phyloP scores from a whole-genome alignment of 192 early-diverging fungal species.

The Gonapodya sp. region DNA sequence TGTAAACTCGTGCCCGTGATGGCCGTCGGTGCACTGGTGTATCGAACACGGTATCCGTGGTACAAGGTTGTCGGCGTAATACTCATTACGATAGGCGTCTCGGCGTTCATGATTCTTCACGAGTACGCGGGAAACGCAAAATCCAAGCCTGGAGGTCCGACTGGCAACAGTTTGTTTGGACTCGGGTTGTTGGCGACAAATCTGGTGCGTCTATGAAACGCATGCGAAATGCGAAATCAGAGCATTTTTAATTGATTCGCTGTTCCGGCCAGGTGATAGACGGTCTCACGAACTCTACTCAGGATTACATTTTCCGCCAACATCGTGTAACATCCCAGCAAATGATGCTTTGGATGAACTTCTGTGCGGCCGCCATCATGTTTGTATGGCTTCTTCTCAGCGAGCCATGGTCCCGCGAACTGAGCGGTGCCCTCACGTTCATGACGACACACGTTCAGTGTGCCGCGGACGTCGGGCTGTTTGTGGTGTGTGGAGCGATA shows the following conservation, averaged over 20 bases:
- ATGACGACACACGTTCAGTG: slow-evolving; percentile 68
- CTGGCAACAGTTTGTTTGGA: slow-evolving; percentile 50
- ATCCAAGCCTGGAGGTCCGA: background rate
- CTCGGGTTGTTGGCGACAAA: slow-evolving; percentile 73
- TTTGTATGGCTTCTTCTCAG: slow-evolving; percentile 49
- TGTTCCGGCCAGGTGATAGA: slow-evolving; percentile 46
- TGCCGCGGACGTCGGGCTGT: slow-evolving; percentile 75
- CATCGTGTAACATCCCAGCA: slow-evolving; percentile 74
- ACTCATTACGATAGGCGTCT: slow-evolving; percentile 87
- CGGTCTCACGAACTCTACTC: slow-evolving; percentile 87
- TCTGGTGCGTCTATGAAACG: slow-evolving; percentile 28
- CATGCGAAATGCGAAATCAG: too few species aligned
- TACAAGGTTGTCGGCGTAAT: slow-evolving; percentile 82
- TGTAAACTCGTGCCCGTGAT: slow-evolving; percentile 95
- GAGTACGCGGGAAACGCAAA: slow-evolving; percentile 8
- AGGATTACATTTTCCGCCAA: slow-evolving; percentile 86
- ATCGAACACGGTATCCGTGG: slow-evolving; percentile 71
- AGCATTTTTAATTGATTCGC: background rate
- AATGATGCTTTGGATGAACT: slow-evolving; percentile 98
- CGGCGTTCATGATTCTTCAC: slow-evolving; percentile 84
- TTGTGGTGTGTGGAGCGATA: slow-evolving; percentile 82
- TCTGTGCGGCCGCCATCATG: slow-evolving; percentile 66
- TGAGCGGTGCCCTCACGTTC: slow-evolving; percentile 64
- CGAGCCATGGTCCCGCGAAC: slow-evolving; percentile 68
- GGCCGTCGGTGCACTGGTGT: slow-evolving; percentile 87